Evolutionary conservation across 73 alveolate species (phyloP).

Genomic region (Symbiodinium pilosum): DNA sequence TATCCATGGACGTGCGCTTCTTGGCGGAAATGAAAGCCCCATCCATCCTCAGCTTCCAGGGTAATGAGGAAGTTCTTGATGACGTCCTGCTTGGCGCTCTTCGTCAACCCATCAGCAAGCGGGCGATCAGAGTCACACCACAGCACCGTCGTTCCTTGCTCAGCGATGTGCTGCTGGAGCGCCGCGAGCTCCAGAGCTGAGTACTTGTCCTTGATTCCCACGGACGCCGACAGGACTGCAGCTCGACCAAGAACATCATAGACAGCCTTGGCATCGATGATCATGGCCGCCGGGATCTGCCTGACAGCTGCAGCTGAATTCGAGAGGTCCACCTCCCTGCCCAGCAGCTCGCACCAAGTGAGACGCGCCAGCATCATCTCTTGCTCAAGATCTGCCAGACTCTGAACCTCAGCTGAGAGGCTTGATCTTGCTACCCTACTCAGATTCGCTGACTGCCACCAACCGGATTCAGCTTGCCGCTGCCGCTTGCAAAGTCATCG

Average conservation of each 20-base stretch:
- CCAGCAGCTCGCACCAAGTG: slow-evolving; percentile 4
- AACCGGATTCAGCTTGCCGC: neutral
- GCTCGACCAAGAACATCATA: neutral
- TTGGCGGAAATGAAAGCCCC: neutral
- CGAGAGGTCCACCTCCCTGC: neutral
- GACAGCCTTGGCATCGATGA: slow-evolving; percentile 7
- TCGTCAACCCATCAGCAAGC: neutral
- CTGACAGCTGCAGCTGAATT: neutral
- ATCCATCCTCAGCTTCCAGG: neutral
- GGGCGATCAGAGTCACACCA: neutral
- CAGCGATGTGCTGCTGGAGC: neutral
- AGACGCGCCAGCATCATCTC: neutral
- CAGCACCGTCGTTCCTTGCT: neutral
- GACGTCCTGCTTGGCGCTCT: neutral
- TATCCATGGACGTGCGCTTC: neutral
- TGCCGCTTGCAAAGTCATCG: neutral
- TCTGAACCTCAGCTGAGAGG: neutral
- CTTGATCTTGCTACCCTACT: neutral
- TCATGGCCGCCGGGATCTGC: neutral
- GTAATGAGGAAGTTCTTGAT: neutral
- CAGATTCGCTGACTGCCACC: neutral
- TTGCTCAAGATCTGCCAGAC: neutral
- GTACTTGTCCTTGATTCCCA: slow-evolving; percentile 9
- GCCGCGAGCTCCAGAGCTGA: neutral
- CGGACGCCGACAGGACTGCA: neutral